Evolutionary conservation across 202 grass and related monocot genomes (phyloP), one percentile per base, ranked within the genome.

Genomic region (Sporobolus alterniflorus): DNA sequence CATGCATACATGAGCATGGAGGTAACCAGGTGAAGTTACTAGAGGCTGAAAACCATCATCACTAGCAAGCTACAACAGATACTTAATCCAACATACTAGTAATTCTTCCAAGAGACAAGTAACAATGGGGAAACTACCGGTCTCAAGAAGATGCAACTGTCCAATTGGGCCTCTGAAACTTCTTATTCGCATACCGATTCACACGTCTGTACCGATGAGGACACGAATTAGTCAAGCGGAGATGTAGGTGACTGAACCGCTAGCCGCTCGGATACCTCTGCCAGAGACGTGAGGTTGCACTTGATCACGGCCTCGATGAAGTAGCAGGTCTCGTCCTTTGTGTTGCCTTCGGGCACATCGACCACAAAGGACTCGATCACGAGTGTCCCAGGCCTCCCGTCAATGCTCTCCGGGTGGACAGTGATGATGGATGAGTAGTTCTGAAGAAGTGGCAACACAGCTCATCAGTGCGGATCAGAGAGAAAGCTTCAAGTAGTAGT

Each of bases 381-480:
- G 42, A 94, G 89, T 5, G 95, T 93, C 30, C 90, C 88, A 15
- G 90, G 89, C 54, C 88, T 88, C 24, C 92, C 92, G 17, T 92
- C 86, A 54, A 93, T 90, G 67, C 69, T 91, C 86, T 93, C 92
- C 14, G 92, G 90, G 75, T 98, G 95, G 15, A 93, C 92, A 20
- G 90, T 95, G 72, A 98, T 81, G 62, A 95, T 88, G 47, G 95
- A 98, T 41, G 95, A 98, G 85, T 98, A 98, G 82, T 98, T 98
- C 95, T 98, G 89, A 81, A 85, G 40, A 75, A 83, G 46, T 48
- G 30, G 46, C 29, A 81, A 80, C 42, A 59, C 24, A 54, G 15
- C 1, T 74, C 44, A 78, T 86, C 67, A 90, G 81, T 54, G 63
- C 55, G 69, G 28, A 81, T 75, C 31, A 60, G 75, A 74, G 34